Base-by-base conservation (phyloP, 768 basidiomycete species). In the Lactifluus volemus region DNA sequence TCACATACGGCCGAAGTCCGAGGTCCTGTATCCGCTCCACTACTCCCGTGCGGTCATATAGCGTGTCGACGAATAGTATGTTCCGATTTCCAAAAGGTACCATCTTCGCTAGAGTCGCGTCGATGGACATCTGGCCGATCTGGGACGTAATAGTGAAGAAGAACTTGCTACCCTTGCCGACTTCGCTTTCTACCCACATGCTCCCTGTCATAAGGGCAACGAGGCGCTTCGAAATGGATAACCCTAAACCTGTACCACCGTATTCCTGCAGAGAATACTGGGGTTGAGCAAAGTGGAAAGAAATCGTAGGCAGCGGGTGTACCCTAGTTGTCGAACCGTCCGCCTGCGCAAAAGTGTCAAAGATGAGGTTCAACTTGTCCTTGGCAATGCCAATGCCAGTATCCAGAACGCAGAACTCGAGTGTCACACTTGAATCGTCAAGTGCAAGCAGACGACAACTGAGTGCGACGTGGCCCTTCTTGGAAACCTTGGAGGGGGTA, bases 371-470 rank as follows among this genome's bases (percentile, higher is more conserved):
- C 66, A 98, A 76, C 77, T 98, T 98, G 73, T 98, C 97, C 71
- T 94, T 93, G 58, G 96, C 93, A 71, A 99, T 98, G 55, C 97
- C 97, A 68, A 99, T 99, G 58, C 97, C 97, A 1, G 95, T 98
- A 70, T 99, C 97, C 55, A 89, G 88, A 21, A 98, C 95, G 70
- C 95, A 97, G 79, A 99, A 97, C 74, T 98, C 93, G 21, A 99
- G 77, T 30, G 91, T 93, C 29, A 94, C 91, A 61, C 83, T 86
- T 70, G 86, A 81, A 64, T 92, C 88, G 62, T 93, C 91, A 64
- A 86, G 73, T 5, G 86, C 84, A 48, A 92, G 75, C 60, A 94
- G 75, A 25, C 93, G 78, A 58, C 89, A 93, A 71, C 86, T 92
- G 10, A 98, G 80, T 2, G 92, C 90, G 38, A 99, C 96, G 61